Evolutionary conservation across 257 asterid genomes (phyloP), one percentile per base, ranked within the genome.

Genomic region (Salvia rosmarinus): DNA sequence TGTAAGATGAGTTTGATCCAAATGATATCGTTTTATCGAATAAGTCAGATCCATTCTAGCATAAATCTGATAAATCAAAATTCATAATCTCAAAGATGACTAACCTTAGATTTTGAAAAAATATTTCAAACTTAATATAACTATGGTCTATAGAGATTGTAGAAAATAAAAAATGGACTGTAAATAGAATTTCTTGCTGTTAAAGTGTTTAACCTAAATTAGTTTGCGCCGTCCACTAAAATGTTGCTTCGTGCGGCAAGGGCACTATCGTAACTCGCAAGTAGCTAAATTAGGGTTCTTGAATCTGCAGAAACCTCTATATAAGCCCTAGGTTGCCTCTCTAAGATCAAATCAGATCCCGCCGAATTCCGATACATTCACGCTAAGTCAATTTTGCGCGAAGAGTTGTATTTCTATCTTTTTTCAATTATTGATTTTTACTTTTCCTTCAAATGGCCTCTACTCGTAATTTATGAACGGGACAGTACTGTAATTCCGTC

Each of bases 401-500:
- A 30, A n/a, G 3, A 16, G 17, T 5, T 12, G 14, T 9, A 0
- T 20, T 3, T 20, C 37, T 20, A 9, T 52, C 3, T 20, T 3
- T 3, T 1, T 0, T 56, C 6, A 12, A 12, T 54, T 40, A 4
- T 19, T 13, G 11, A 1, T 13, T 58, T 59, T 10, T 14, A 14
- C 17, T 34, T 30, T 6, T 16, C 51, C 4, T 37, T 12, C 2
- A 39, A 20, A 14, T 47, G 9, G 40, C 87, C 87, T 80, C 84
- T 72, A 62, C 74, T 70, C 65, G 62, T 60, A 34, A 56, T 63
- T 43, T 3, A 66, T 43, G 49, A 52, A 80, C 56, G 78, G 80
- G 83, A 73, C 82, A 76, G 83, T 16, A 61, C 28, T 30, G 37
- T 46, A 20, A 54, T 72, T 51, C 63, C 81, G 92, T 85, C 74